Percentiles rank a stretch among this genome's conserved stretches.
Conservation (phyloP, 2,329 filamentous ascomycete species). For the Elsinoe arachidis region DNA sequence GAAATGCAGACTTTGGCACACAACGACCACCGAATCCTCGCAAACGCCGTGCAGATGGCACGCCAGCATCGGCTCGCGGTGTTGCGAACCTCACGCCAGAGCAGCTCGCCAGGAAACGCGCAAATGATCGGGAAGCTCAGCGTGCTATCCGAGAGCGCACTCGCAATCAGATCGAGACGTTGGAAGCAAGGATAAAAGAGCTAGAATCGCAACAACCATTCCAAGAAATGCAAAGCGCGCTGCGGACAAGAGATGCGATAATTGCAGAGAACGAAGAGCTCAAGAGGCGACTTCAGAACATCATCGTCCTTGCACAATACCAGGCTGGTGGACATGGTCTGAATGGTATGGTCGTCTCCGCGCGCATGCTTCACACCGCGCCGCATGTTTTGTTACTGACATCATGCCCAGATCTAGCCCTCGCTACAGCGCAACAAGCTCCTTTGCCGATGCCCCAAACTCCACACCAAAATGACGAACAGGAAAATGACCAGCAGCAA, state of each 20-base stretch:
- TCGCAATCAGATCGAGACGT: conserved; percentile 65
- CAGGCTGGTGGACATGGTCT: conserved; percentile 40
- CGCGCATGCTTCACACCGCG: background rate
- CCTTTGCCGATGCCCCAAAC: conserved; percentile 29
- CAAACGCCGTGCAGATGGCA: conserved; percentile 29
- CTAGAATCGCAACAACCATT: conserved; percentile 74
- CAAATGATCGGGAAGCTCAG: conserved; percentile 84
- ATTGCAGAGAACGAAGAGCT: conserved; percentile 75
- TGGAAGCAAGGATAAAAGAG: conserved; percentile 65
- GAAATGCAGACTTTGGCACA: conserved; percentile 2
- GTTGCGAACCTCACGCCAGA: conserved; percentile 82
- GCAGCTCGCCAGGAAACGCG: conserved; percentile 80
- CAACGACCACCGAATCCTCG: conserved; percentile 15
- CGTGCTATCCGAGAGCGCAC: conserved; percentile 76
- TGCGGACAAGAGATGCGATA: conserved; percentile 60
- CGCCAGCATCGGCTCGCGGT: conserved; percentile 50
- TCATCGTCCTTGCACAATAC: conserved; percentile 57
- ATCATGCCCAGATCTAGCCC: conserved; percentile 35
- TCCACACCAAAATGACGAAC: background rate
- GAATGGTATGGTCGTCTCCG: conserved; percentile 30
- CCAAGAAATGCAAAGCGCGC: conserved; percentile 67
- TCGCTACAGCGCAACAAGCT: conserved; percentile 37
- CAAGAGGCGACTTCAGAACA: conserved; percentile 55
- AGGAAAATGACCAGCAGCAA: conserved; percentile 15
- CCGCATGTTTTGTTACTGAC: conserved; percentile 14